A percentile compares a stretch with the other conserved stretches of the same genome.
phyloP scores from a whole-genome alignment of 129 eudicot species.

The Flaveria bidentis region DNA sequence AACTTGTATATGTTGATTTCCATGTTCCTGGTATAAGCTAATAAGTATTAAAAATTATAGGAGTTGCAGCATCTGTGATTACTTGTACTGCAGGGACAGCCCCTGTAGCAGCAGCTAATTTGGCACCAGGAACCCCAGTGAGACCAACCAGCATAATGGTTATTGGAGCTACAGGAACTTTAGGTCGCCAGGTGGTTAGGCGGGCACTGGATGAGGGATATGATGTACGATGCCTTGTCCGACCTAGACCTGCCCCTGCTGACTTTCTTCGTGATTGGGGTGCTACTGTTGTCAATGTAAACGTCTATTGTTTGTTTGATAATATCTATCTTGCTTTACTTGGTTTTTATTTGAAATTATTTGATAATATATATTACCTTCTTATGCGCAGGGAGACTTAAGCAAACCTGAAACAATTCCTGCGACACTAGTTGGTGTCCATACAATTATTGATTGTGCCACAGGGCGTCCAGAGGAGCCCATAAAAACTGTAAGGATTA shows the following conservation, averaged over 20 bases:
- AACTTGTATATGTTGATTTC: background rate
- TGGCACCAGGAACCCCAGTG: conserved; percentile 98
- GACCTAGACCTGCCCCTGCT: conserved; percentile 99
- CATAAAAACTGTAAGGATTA: conserved; percentile 66
- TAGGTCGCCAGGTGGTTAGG: conserved; percentile 96
- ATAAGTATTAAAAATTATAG: conserved; percentile 1
- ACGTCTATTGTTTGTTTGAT: background rate
- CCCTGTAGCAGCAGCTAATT: conserved; percentile 72
- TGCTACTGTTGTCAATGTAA: conserved; percentile 94
- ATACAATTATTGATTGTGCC: conserved; percentile 94
- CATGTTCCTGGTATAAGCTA: background rate
- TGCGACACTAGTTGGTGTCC: conserved; percentile 93
- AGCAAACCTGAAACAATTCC: conserved; percentile 95
- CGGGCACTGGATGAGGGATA: conserved; percentile 96
- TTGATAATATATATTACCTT: background rate
- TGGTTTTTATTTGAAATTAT: background rate
- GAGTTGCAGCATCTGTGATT: conserved; percentile 40
- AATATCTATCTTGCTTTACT: background rate
- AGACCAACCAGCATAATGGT: conserved; percentile 93
- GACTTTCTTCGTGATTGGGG: conserved; percentile 99
- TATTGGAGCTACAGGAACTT: conserved; percentile 94
- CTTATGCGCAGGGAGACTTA: conserved; percentile 77
- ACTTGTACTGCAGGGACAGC: conserved; percentile 55
- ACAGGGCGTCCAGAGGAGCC: conserved; percentile 99
- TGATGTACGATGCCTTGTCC: conserved; percentile 92